These are phyloP conservation scores for Pseudocercospora fijiensis DNA, from an alignment of 2,329 filamentous ascomycete species.

Conservation along the genomic window DNA sequence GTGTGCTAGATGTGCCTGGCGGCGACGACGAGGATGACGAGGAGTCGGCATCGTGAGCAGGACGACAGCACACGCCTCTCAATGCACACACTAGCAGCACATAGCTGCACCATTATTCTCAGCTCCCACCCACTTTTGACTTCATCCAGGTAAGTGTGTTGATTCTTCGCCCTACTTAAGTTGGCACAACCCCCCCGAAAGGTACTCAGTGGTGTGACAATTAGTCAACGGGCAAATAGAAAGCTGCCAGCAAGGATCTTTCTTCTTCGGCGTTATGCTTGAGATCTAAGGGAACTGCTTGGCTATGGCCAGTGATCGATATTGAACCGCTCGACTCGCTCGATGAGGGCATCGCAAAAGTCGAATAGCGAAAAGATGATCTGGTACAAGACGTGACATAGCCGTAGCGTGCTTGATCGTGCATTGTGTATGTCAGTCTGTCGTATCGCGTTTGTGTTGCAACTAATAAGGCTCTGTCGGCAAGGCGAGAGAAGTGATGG, in stretches of 20 bases:
- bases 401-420: not conserved
- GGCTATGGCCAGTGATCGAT: slow-evolving; percentile 16
- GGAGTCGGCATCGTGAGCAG: slow-evolving; percentile 20
- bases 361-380: not conserved
- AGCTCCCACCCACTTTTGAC: not conserved
- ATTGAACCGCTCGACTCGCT: not conserved
- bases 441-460: not conserved
- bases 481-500: not conserved
- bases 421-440: not conserved
- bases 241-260: slow-evolving; percentile 37
- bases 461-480: not conserved
- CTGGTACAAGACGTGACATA: not conserved
- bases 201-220: slow-evolving; percentile 75
- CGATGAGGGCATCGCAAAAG: not conserved
- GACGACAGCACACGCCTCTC: slow-evolving; percentile 6
- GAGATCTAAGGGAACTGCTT: slow-evolving; percentile 15
- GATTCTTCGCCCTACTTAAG: slow-evolving; percentile 79
- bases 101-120: slow-evolving; percentile 1
- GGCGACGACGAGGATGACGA: slow-evolving; percentile 59
- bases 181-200: slow-evolving; percentile 70
- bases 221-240: slow-evolving; percentile 96
- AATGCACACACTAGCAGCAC: not conserved
- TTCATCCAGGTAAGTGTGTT: slow-evolving; percentile 3
- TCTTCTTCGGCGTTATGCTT: slow-evolving; percentile 28
- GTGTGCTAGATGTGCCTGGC: slow-evolving; percentile 76